phyloP scores from a whole-genome alignment of 768 basidiomycete genomes.

The Leccinum subtestaceum region DNA sequence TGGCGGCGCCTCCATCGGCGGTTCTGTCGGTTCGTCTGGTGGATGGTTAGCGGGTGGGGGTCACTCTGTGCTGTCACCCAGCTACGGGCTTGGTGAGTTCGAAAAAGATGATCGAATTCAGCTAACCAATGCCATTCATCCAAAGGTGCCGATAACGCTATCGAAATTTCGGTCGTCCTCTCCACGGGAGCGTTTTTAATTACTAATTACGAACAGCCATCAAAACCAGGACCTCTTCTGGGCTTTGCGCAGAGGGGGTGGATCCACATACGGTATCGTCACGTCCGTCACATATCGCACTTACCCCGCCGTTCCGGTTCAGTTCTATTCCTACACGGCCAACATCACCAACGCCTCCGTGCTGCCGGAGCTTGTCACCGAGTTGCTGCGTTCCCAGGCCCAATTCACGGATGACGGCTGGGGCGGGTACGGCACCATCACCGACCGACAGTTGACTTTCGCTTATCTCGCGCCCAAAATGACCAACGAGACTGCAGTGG shows the following conservation, averaged over 20 bases:
- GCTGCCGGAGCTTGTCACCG: slow-evolving; percentile 32
- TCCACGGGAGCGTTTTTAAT: slow-evolving; percentile 40
- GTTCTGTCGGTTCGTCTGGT: slow-evolving; percentile 46
- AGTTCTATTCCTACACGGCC: slow-evolving; percentile 26
- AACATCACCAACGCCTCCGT: slow-evolving; percentile 33
- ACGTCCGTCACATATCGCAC: slow-evolving; percentile 39
- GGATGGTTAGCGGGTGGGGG: slow-evolving; percentile 53
- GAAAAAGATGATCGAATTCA: background rate
- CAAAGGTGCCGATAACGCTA: slow-evolving; percentile 47
- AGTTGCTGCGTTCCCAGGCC: slow-evolving; percentile 35
- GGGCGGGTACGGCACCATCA: slow-evolving; percentile 36
- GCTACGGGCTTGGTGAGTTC: slow-evolving; percentile 41
- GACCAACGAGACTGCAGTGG: slow-evolving; percentile 34
- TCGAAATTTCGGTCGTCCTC: slow-evolving; percentile 44
- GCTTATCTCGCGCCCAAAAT: slow-evolving; percentile 35
- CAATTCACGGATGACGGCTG: slow-evolving; percentile 42
- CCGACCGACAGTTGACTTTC: slow-evolving; percentile 9
- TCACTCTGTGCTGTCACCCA: slow-evolving; percentile 41
- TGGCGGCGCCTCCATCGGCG: slow-evolving; percentile 41
- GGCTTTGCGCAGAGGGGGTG: slow-evolving; percentile 53
- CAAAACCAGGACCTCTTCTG: slow-evolving; percentile 51
- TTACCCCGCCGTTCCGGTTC: slow-evolving; percentile 37
- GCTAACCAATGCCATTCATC: background rate
- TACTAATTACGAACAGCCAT: slow-evolving; percentile 39
- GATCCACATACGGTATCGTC: slow-evolving; percentile 48